These are phyloP conservation scores for Solanum chilense DNA, from an alignment of 257 asterid species.

Conservation along the genomic window DNA sequence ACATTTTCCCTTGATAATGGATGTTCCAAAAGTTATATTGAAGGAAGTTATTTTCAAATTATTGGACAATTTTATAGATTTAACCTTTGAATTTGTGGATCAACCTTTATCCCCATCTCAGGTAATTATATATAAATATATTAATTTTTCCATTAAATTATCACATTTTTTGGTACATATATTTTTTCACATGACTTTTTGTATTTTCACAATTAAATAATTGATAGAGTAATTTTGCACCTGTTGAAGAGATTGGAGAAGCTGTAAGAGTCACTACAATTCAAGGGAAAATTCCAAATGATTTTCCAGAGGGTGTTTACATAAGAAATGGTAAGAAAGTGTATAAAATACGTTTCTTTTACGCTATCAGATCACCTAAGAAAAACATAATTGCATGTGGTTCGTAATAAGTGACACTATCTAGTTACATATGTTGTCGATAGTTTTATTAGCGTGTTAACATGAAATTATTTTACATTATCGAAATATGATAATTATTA, in stretches of 20 bases:
- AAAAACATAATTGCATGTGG: neutral
- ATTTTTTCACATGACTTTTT: neutral
- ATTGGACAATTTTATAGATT: neutral
- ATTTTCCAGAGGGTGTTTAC: slow-evolving; percentile 53
- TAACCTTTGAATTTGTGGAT: neutral
- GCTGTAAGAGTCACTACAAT: slow-evolving; percentile 7
- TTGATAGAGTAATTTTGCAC: slow-evolving; percentile 49
- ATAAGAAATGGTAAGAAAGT: slow-evolving; percentile 37
- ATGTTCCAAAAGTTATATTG: neutral
- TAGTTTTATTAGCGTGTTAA: neutral
- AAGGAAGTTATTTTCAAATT: neutral
- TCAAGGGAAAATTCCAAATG: slow-evolving; percentile 37
- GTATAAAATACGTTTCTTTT: neutral
- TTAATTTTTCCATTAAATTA: neutral
- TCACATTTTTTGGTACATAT: neutral
- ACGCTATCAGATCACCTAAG: neutral
- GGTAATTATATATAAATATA: neutral
- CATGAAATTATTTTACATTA: too few relatives aligned
- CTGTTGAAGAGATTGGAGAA: slow-evolving; percentile 49
- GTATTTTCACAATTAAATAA: neutral
- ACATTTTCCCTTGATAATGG: neutral
- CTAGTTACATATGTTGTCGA: neutral
- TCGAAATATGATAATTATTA: too few relatives aligned
- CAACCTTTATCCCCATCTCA: neutral
- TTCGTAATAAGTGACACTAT: neutral